Conservation (phyloP, 2,329 filamentous ascomycete species). For the Malbranchea zuffiana region DNA sequence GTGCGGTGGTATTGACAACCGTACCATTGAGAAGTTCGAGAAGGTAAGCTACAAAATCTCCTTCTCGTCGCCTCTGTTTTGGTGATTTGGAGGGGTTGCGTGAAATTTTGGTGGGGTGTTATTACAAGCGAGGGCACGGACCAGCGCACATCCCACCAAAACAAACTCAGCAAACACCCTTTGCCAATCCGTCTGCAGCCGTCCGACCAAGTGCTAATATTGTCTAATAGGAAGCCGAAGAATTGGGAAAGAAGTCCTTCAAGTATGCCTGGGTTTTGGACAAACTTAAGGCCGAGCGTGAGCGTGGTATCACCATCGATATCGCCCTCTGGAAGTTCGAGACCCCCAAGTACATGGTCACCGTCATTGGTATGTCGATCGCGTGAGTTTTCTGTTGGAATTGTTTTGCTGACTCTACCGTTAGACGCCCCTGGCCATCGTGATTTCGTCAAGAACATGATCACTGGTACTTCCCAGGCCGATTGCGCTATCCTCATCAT, state of each 20-base stretch:
- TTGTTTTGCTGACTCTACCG: neutral
- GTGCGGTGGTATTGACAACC: slow-evolving; percentile 99
- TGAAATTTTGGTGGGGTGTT: slow-evolving; percentile 11
- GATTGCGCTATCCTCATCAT: slow-evolving; percentile 99
- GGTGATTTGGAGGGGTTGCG: neutral
- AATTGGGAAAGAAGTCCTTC: slow-evolving; percentile 99
- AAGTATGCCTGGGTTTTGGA: slow-evolving; percentile 99
- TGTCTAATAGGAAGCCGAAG: slow-evolving; percentile 79
- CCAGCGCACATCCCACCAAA: slow-evolving; percentile 10
- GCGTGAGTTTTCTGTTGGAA: neutral
- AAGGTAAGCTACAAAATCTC: slow-evolving; percentile 57
- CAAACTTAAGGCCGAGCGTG: slow-evolving; percentile 99
- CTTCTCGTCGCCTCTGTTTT: neutral
- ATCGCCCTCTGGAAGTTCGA: slow-evolving; percentile 99
- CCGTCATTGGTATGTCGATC: slow-evolving; percentile 70
- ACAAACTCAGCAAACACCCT: neutral
- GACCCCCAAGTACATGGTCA: slow-evolving; percentile 95
- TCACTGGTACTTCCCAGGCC: slow-evolving; percentile 99
- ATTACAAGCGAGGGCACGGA: slow-evolving; percentile 7
- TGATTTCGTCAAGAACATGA: slow-evolving; percentile 99
- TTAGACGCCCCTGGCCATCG: slow-evolving; percentile 94
- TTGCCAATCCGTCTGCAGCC: neutral
- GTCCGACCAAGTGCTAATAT: slow-evolving; percentile 1
- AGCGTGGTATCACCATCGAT: slow-evolving; percentile 99
- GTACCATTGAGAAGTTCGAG: slow-evolving; percentile 99